Evolutionary conservation across 2,329 filamentous ascomycete species (phyloP).

Genomic region (Colletotrichum incanum): DNA sequence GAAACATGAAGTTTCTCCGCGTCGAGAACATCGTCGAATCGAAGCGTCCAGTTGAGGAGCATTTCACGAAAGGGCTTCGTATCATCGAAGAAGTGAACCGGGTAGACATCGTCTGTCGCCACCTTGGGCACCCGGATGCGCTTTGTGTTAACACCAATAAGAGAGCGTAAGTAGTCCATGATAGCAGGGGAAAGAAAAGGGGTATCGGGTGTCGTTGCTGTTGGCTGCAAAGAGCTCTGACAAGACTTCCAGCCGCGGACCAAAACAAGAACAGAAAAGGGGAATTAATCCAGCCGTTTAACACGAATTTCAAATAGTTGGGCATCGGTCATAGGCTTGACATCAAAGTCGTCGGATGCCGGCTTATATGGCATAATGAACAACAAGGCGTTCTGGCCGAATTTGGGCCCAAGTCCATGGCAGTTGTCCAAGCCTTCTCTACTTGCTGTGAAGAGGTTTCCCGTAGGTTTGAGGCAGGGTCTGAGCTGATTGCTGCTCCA

Average conservation of each 20-base stretch:
- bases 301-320: slow-evolving; percentile 16
- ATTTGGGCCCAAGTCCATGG: slow-evolving; percentile 24
- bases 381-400: not conserved
- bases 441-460: slow-evolving; percentile 28
- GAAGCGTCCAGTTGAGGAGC: slow-evolving; percentile 53
- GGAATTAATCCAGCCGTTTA: slow-evolving; percentile 35
- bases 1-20: slow-evolving; percentile 54
- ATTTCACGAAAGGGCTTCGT: slow-evolving; percentile 46
- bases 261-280: slow-evolving; percentile 3
- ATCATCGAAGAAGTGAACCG: slow-evolving; percentile 53
- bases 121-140: slow-evolving; percentile 31
- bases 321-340: not conserved
- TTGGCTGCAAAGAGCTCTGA: slow-evolving; percentile 29
- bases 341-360: slow-evolving; percentile 23
- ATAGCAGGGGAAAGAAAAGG: not conserved
- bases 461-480: slow-evolving; percentile 38
- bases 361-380: slow-evolving; percentile 39
- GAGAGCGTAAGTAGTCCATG: slow-evolving; percentile 27
- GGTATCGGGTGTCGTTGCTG: slow-evolving; percentile 5
- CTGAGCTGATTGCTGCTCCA: slow-evolving; percentile 16
- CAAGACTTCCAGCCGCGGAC: slow-evolving; percentile 22
- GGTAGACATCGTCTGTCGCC: slow-evolving; percentile 49
- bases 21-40: slow-evolving; percentile 65
- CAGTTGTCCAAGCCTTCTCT: slow-evolving; percentile 3
- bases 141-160: slow-evolving; percentile 27